A percentile compares a stretch with the other conserved stretches of the same genome.
Evolutionary conservation across 176 grass and related monocot genomes (phyloP).

Genomic region (Carex scoparia): DNA sequence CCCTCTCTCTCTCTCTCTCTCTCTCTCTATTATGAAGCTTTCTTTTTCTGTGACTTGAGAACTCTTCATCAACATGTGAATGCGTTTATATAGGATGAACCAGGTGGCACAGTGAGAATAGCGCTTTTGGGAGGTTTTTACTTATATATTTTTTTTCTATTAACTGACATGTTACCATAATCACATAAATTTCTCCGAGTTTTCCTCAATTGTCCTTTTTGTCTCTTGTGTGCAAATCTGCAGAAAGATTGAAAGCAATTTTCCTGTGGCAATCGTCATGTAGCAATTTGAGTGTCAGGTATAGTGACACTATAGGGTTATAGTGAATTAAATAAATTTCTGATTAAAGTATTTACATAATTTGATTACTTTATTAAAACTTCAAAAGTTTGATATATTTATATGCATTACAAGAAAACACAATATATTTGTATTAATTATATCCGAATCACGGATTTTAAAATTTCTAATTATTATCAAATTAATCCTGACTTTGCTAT

Average conservation of each 20-base stretch:
- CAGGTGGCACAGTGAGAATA: constrained; percentile 1
- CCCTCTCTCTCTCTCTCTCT: background rate
- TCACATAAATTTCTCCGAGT: constrained; percentile 8
- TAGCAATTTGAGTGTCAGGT: background rate
- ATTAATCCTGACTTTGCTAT: no score
- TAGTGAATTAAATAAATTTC: no score
- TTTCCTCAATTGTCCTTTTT: constrained; percentile 18
- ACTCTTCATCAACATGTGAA: constrained; percentile 12
- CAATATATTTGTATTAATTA: no score
- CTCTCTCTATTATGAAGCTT: constrained; percentile 21
- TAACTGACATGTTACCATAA: constrained; percentile 23
- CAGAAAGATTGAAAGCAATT: background rate
- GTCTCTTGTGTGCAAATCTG: background rate
- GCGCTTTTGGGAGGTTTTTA: background rate
- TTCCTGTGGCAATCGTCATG: background rate
- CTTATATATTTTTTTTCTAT: background rate
- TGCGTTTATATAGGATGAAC: constrained; percentile 27
- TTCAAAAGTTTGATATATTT: no score
- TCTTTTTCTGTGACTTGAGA: constrained; percentile 21
- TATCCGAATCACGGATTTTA: no score
- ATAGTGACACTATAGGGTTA: no score
- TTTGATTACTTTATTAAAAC: no score
- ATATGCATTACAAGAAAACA: no score
- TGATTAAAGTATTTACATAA: no score
- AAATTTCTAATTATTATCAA: no score